Base-by-base conservation (phyloP, 176 grass and related monocot genomes). In the Stipa capillata region DNA sequence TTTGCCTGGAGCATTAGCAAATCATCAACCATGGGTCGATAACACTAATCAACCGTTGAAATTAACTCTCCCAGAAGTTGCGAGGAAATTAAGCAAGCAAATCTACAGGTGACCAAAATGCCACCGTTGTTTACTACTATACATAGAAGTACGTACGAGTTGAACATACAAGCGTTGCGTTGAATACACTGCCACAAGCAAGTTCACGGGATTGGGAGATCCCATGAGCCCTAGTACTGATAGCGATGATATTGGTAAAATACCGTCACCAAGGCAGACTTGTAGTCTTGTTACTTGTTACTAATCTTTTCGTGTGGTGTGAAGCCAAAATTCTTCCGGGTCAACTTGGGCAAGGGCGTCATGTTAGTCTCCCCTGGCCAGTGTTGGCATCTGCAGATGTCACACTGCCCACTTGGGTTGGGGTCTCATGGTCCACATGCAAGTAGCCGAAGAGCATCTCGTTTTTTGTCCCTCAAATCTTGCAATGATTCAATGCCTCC, bases 191-290 rank as follows among this genome's bases (percentile, higher is more conserved):
- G 36, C 16, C 68, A 29, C 40, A 84, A 44, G 81, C 75, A 80
- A 80, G 76, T 8, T 84, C 81, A 51, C 81, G 20, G 75, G 76
- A 88, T 69, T 74, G 68, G 35, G 58, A 50, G 54, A 67, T 47
- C 58, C 73, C 24, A 35, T 5, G 85, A 14, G 70, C 42, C 39
- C 52, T 12, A 61, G 66, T 18, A 69, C 25, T 10, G 66, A 63
- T 4, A 32, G 1, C n/a, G 56, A 13, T 41, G 53, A 50, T 21
- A 13, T 40, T 29, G 48, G 9, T n/a, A 52, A 18, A 32, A 65
- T 55, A 31, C 42, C 65, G 28, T 85, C 48, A 40, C 50, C 29
- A 7, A 81, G 54, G 55, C 68, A 25, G 72, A 67, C 81, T 20
- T 24, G 52, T 24, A 4, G 8, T n/a, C 13, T n/a, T n/a, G n/a